These are phyloP conservation scores for Stagonosporopsis vannaccii DNA, from an alignment of 2,329 filamentous ascomycete genomes.

Conservation along the genomic window DNA sequence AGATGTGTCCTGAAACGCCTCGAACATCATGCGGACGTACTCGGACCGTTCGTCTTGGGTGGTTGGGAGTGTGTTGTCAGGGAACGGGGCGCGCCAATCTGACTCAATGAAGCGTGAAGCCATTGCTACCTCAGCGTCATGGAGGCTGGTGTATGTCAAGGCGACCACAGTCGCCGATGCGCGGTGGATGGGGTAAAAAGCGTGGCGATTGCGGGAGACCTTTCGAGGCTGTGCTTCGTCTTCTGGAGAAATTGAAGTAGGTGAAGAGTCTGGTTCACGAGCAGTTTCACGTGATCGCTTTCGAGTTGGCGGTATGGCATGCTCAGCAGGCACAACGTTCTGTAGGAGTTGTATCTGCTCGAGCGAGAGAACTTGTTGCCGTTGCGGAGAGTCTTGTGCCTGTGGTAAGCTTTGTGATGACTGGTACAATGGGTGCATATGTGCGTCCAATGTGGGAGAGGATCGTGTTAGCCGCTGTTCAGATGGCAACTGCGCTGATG, in stretches of 20 bases:
- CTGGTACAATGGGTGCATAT: background rate
- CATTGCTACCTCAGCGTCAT: constrained; percentile 8
- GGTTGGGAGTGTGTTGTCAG: constrained; percentile 12
- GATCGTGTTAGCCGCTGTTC: background rate
- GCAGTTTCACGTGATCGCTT: background rate
- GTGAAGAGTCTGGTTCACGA: background rate
- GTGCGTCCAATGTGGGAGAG: too few relatives aligned
- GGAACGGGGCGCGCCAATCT: constrained; percentile 4
- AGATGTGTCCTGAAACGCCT: constrained; percentile 12
- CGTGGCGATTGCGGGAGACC: too few relatives aligned
- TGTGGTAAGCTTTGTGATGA: background rate
- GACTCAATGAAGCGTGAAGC: background rate
- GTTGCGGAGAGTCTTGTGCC: background rate
- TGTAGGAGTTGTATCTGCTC: background rate
- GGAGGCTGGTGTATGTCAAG: constrained; percentile 2
- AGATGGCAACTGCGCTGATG: background rate
- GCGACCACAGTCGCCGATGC: background rate
- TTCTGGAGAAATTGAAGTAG: background rate
- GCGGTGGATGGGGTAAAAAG: too few relatives aligned
- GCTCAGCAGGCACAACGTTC: background rate
- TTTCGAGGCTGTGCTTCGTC: background rate
- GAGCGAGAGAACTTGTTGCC: background rate
- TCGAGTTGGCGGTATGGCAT: background rate
- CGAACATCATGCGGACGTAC: constrained; percentile 11
- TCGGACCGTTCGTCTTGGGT: constrained; percentile 2